A percentile compares a stretch with the other conserved stretches of the same genome.
Evolutionary conservation across 1,284 basidiomycete genomes (phyloP).

Genomic region (Violaceomyces palustris): DNA sequence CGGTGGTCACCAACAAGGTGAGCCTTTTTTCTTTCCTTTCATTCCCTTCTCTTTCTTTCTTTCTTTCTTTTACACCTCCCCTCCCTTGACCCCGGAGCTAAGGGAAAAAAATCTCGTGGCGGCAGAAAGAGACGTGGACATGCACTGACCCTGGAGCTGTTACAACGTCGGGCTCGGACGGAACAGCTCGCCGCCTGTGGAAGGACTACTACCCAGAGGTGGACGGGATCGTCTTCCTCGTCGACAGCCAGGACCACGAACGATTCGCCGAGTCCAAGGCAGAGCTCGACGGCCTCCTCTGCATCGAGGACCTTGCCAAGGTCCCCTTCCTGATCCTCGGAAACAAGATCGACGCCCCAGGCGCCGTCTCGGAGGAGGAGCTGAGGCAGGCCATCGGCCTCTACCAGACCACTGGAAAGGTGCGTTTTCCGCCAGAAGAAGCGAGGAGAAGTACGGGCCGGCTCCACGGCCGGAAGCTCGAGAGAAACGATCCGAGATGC

Average conservation of each 20-base stretch:
- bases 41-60: too few species aligned
- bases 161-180: too few species aligned
- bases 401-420: conserved; percentile 96
- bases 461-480: too few species aligned
- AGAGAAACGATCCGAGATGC: too few species aligned
- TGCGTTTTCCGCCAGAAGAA: conserved; percentile 1
- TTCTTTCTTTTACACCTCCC: too few species aligned
- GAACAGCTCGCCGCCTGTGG: conserved; percentile 89
- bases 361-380: conserved; percentile 96
- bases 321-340: conserved; percentile 98
- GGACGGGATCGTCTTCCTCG: conserved; percentile 96
- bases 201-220: conserved; percentile 99
- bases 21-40: conserved; percentile 35
- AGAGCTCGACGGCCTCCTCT: conserved; percentile 89
- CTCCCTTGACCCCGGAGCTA: too few species aligned
- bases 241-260: conserved; percentile 93
- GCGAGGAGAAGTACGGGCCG: not conserved
- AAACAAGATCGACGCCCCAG: conserved; percentile 99
- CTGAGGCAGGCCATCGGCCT: conserved; percentile 89
- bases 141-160: too few species aligned
- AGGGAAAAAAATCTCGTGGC: too few species aligned
- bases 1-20: conserved; percentile 93
- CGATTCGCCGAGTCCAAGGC: conserved; percentile 93
- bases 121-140: too few species aligned
- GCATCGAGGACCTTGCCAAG: conserved; percentile 74